A percentile compares a stretch with the other conserved stretches of the same genome.
These are phyloP conservation scores for Kuraishia cidri DNA, from an alignment of 805 yeast species.

Conservation along the genomic window DNA sequence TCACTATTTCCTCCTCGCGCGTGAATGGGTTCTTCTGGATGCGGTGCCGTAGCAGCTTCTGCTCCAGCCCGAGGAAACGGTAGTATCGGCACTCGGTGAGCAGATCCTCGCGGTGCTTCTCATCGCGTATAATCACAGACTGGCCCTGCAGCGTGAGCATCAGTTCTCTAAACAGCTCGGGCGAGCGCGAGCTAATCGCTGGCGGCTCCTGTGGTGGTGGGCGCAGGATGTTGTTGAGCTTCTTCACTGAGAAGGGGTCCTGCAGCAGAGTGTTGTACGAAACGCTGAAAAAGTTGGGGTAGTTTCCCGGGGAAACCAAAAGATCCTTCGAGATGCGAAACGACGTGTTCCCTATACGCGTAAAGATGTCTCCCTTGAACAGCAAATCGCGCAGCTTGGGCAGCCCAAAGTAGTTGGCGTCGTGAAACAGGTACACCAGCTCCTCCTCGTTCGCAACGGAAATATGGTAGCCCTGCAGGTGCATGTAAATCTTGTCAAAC, in stretches of 20 bases:
- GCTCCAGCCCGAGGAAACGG: constrained; percentile 68
- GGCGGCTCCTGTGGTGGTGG: constrained; percentile 75
- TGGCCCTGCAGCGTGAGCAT: constrained; percentile 50
- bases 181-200: constrained; percentile 39
- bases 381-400: constrained; percentile 43
- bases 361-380: constrained; percentile 43
- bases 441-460: constrained; percentile 50
- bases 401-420: constrained; percentile 64
- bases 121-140: constrained; percentile 33
- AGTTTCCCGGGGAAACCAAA: constrained; percentile 53
- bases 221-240: constrained; percentile 39
- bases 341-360: constrained; percentile 47
- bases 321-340: constrained; percentile 53
- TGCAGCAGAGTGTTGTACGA: constrained; percentile 42
- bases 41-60: constrained; percentile 45
- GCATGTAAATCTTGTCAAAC: constrained; percentile 58
- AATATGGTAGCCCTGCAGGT: constrained; percentile 75
- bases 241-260: constrained; percentile 30
- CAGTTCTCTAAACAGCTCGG: constrained; percentile 44
- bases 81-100: constrained; percentile 71
- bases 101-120: constrained; percentile 46
- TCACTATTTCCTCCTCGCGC: constrained; percentile 43
- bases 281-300: constrained; percentile 69
- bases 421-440: constrained; percentile 54
- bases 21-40: constrained; percentile 44